A percentile compares a stretch with the other conserved stretches of the same genome.
Conservation (phyloP, 2,329 filamentous ascomycete genomes). For the Macrophomina pseudophaseolina region DNA sequence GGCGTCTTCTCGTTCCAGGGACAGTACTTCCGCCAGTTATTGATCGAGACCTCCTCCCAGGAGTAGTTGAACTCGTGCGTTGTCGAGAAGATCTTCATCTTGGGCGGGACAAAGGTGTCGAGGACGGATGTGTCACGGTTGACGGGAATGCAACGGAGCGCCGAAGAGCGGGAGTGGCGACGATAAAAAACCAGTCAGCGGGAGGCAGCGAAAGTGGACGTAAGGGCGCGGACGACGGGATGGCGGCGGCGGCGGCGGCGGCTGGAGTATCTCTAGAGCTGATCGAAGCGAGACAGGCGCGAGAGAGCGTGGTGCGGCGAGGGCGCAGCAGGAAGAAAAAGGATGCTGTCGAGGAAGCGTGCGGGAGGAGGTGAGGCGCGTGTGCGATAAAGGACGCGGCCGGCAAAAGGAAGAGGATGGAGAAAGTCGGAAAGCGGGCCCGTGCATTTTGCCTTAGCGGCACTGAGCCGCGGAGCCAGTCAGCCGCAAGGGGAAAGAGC, state of each 20-base stretch:
- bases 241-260: not conserved
- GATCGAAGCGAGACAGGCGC: not conserved
- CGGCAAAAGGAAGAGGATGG: slow-evolving; percentile 20
- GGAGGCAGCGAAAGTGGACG: slow-evolving; percentile 18
- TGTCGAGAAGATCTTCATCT: slow-evolving; percentile 96
- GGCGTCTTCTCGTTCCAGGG: slow-evolving; percentile 99
- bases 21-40: slow-evolving; percentile 98
- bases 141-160: not conserved
- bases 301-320: slow-evolving; percentile 11
- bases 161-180: not conserved
- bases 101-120: not conserved
- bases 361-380: slow-evolving; percentile 3
- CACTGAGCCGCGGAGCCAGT: not conserved
- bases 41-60: slow-evolving; percentile 96
- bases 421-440: slow-evolving; percentile 18
- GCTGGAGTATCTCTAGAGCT: not conserved
- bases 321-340: not conserved
- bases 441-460: slow-evolving; percentile 13
- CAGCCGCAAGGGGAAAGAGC: slow-evolving; percentile 16
- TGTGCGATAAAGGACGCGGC: slow-evolving; percentile 16
- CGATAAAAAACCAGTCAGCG: slow-evolving; percentile 13
- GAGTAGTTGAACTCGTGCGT: slow-evolving; percentile 93
- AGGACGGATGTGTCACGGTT: slow-evolving; percentile 34
- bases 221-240: not conserved
- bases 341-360: not conserved